Evolutionary conservation across 305 asterid species (phyloP).

Genomic region (Rubia tinctorum): DNA sequence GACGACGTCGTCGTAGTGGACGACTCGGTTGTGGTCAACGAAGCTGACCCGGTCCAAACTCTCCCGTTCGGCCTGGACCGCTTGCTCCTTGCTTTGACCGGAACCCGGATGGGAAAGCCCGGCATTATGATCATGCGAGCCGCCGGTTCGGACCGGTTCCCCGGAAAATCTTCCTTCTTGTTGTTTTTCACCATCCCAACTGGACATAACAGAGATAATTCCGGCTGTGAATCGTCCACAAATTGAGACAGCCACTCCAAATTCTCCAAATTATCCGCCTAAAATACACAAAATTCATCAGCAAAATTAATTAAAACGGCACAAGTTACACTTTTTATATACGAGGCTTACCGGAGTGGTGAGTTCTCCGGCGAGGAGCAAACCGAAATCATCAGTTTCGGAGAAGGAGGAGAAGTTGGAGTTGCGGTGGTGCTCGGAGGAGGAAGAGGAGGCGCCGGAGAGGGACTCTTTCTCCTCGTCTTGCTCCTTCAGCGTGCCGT

Average conservation of each 20-base stretch:
- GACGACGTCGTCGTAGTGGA: constrained; percentile 62
- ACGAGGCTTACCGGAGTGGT: constrained; percentile 57
- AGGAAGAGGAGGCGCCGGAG: constrained; percentile 30
- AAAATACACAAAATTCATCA: constrained; percentile 12
- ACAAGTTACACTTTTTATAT: neutral
- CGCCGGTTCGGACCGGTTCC: constrained; percentile 32
- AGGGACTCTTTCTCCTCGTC: constrained; percentile 30
- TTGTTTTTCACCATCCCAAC: constrained; percentile 35
- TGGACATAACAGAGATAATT: constrained; percentile 50
- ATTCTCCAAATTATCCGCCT: constrained; percentile 89
- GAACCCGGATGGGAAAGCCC: constrained; percentile 44
- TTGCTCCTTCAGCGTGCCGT: constrained; percentile 34
- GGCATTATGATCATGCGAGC: constrained; percentile 29
- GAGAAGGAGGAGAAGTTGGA: constrained; percentile 45
- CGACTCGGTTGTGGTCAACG: constrained; percentile 50
- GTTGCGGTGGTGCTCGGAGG: constrained; percentile 28
- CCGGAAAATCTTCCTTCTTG: constrained; percentile 28
- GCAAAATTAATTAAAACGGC: neutral
- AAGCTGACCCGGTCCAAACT: constrained; percentile 49
- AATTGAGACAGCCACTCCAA: constrained; percentile 94
- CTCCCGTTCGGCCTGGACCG: constrained; percentile 45
- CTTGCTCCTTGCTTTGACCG: constrained; percentile 58
- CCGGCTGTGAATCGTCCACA: constrained; percentile 74
- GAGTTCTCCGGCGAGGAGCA: constrained; percentile 59
- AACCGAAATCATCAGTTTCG: constrained; percentile 53